These are phyloP conservation scores for Pythium brassicae DNA, from an alignment of 352 stramenopile species.

Conservation along the genomic window DNA sequence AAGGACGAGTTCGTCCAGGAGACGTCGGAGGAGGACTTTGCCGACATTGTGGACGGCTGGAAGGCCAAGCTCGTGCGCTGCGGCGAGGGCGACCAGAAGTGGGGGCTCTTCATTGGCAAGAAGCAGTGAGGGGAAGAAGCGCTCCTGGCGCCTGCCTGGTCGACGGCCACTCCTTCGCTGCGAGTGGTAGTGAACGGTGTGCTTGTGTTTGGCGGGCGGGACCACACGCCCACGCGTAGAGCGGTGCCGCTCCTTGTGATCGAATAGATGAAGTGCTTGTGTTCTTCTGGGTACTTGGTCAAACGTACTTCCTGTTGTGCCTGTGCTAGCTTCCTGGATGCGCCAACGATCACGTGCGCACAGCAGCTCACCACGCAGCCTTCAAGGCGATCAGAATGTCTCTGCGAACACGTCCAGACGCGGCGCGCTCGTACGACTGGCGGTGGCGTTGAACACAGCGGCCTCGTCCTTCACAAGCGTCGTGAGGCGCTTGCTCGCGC, in stretches of 20 bases:
- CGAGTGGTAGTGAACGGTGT: too few species aligned
- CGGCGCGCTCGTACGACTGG: not conserved
- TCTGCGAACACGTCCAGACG: slow-evolving; percentile 27
- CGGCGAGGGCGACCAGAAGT: slow-evolving; percentile 67
- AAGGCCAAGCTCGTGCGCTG: slow-evolving; percentile 64
- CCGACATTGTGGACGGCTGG: slow-evolving; percentile 69
- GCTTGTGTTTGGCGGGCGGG: too few species aligned
- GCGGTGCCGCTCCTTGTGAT: too few species aligned
- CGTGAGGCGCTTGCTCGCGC: slow-evolving; percentile 16
- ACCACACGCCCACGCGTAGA: too few species aligned
- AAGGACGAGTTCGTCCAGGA: slow-evolving; percentile 66
- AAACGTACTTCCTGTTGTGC: too few species aligned
- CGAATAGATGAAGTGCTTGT: too few species aligned
- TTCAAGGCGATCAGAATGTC: slow-evolving; percentile 16
- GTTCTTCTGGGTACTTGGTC: too few species aligned
- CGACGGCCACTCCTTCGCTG: too few species aligned
- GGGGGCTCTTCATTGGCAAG: slow-evolving; percentile 65
- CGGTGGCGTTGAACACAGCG: slow-evolving; percentile 2
- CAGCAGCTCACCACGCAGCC: not conserved
- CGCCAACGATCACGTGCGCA: too few species aligned
- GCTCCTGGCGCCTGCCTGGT: not conserved
- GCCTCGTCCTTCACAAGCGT: slow-evolving; percentile 21
- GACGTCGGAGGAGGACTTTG: slow-evolving; percentile 61
- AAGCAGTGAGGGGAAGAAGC: slow-evolving; percentile 36
- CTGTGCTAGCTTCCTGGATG: too few species aligned